Evolutionary conservation across 768 basidiomycete species (phyloP), one percentile per base, ranked within the genome.

Genomic region (Boletus bicolor): DNA sequence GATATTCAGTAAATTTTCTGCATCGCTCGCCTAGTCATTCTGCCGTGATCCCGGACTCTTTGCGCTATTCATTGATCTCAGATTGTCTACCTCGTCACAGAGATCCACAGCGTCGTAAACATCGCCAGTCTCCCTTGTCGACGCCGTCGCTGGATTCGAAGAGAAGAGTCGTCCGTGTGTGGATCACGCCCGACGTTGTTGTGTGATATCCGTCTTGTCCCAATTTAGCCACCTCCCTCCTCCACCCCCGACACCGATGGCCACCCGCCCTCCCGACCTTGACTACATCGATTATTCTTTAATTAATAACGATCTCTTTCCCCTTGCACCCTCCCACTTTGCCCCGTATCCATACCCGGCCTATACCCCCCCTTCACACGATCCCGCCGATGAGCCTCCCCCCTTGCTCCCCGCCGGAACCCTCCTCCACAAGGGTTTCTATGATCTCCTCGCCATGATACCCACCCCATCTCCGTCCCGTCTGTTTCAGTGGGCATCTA

Each of bases 361-460:
- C 3, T 49, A 57, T 17, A 21, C 11, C 2, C n/a, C 28, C 39
- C 44, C 44, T 7, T 7, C 24, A 0, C 17, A 24, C 8, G 34
- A 50, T 43, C 17, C n/a, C 51, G 35, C 11, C 42, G 21, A 21
- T 64, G 75, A 76, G 54, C 73, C 74, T 35, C 64, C 75, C n/a
- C 77, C 77, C 34, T 76, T 80, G 54, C 72, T 87, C 59, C 83
- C 83, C 51, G 80, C 79, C 14, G 89, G 87, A 28, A 89, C 89
- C 7, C 74, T 92, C 50, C 75, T 93, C 38, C 91, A 93, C 80
- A 87, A 90, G 61, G 92, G 90, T n/a, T 92, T 92, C 77, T 93
- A 91, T 72, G 89, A 91, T 76, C 79, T 93, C 32, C 77, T 91
- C 37, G 79, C 89, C 26, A 80, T 91, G 76, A 88, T 90, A 60